Evolutionary conservation across 2,329 filamentous ascomycete species (phyloP).

Genomic region (Fusarium verticillioides): DNA sequence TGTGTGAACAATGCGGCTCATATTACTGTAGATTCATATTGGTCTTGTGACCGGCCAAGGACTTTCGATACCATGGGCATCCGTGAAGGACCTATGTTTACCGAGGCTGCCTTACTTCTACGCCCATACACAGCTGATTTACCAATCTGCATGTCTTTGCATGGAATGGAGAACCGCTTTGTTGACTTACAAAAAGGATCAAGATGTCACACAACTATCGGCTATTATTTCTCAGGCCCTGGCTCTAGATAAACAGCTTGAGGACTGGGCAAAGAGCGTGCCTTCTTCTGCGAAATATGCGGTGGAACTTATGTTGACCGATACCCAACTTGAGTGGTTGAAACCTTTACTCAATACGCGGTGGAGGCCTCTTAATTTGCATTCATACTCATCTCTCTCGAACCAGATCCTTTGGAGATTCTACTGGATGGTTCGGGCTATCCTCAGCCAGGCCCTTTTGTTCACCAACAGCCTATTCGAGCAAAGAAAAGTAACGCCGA

Average conservation of each 20-base stretch:
- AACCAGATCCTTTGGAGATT: neutral
- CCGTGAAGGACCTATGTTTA: neutral
- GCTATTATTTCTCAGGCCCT: neutral
- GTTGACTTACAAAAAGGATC: neutral
- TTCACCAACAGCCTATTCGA: neutral
- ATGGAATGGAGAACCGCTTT: neutral
- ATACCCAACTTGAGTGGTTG: neutral
- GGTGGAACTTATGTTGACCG: neutral
- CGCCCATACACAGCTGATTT: neutral
- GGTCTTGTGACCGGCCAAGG: neutral
- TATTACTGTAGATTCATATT: neutral
- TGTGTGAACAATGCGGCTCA: accelerated
- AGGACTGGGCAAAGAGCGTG: neutral
- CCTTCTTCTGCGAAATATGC: neutral
- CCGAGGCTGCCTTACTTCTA: neutral
- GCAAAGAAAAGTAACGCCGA: neutral
- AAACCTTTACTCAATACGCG: neutral
- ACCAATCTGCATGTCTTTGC: neutral
- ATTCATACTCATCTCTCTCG: neutral
- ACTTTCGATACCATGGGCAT: neutral
- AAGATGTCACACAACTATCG: neutral
- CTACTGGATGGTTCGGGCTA: neutral
- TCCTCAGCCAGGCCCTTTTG: neutral
- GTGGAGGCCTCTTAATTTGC: neutral
- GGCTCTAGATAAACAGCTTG: neutral